phyloP scores from a whole-genome alignment of 2,329 filamentous ascomycete genomes.

The Aspergillus ibericus region DNA sequence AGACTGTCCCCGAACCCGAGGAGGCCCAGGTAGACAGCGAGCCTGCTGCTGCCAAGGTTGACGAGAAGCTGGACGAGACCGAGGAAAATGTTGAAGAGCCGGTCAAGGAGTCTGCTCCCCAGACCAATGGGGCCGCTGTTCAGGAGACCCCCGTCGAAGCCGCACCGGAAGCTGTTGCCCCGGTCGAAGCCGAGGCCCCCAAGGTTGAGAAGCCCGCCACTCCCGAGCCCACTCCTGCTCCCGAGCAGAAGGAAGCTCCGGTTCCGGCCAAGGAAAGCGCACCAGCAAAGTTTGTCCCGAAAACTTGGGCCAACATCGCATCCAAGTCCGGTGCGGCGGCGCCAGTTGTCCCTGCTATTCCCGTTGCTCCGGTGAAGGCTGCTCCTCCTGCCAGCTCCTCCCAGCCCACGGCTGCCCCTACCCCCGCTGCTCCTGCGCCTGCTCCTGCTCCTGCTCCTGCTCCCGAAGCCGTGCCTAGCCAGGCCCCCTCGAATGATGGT shows the following conservation, averaged over 20 bases:
- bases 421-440: conserved; percentile 31
- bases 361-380: conserved; percentile 35
- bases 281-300: conserved; percentile 52
- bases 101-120: conserved; percentile 29
- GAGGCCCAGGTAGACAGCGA: conserved; percentile 38
- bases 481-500: conserved; percentile 68
- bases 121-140: conserved; percentile 37
- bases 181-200: conserved; percentile 42
- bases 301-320: conserved; percentile 67
- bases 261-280: conserved; percentile 55
- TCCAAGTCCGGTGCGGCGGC: conserved; percentile 45
- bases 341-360: conserved; percentile 36
- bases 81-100: conserved; percentile 48
- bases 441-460: conserved; percentile 47
- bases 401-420: conserved; percentile 40
- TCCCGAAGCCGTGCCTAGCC: conserved; percentile 65
- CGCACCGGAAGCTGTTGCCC: conserved; percentile 31
- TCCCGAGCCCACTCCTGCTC: conserved; percentile 58
- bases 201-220: conserved; percentile 65
- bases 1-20: conserved; percentile 21
- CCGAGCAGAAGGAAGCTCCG: conserved; percentile 43
- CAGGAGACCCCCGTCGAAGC: conserved; percentile 20
- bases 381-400: conserved; percentile 34
- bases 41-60: conserved; percentile 57
- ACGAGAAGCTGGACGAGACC: conserved; percentile 73